Base-by-base conservation (phyloP, 768 basidiomycete species). In the Phlegmacium glaucopus region DNA sequence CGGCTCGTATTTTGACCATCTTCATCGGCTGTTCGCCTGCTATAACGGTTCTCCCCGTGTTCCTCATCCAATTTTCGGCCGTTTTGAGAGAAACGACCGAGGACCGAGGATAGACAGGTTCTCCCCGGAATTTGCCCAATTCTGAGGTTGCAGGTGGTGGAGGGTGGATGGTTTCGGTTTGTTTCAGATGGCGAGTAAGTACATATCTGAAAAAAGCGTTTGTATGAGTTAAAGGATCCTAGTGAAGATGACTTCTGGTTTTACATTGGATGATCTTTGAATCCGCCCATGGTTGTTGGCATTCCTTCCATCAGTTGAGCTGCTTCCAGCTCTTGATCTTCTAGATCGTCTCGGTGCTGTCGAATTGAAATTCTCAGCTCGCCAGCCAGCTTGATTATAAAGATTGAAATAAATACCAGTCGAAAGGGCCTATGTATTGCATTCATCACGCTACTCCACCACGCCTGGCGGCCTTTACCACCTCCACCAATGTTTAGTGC, bases 261-360 rank as follows among this genome's bases (percentile, higher is more conserved):
- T 42, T 58, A 95, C 87, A 95, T 61, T 4, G 94, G 93, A 68
- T 99, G 96, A 58, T 91, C 87, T 64, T 98, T 97, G 79, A 98
- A 98, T 2, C 93, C 96, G 25, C 78, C 73, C 45, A 98, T 76
- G 9, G 87, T 85, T 13, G 83, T 85, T 1, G 96, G 96, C 93
- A 99, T 96, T 18, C 87, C 92, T 67, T 95, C 94, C 39, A 77
- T 84, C 61, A 89, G 64, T 61, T 91, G 87, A 49, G 81, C 80
- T 0, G 71, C 71, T 49, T 87, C 75, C 17, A 99, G 71, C 65
- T 96, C 92, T 18, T 90, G 87, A 57, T 97, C 93, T 67, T 99
- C 96, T 6, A 89, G 63, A 53, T 95, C 90, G 63, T 98, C 95
- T 51, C 96, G 80, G 63, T 92, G 78, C 95, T 96, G 5, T 22